Evolutionary conservation across 306 rosid species (phyloP).

Genomic region (Coriaria nepalensis): DNA sequence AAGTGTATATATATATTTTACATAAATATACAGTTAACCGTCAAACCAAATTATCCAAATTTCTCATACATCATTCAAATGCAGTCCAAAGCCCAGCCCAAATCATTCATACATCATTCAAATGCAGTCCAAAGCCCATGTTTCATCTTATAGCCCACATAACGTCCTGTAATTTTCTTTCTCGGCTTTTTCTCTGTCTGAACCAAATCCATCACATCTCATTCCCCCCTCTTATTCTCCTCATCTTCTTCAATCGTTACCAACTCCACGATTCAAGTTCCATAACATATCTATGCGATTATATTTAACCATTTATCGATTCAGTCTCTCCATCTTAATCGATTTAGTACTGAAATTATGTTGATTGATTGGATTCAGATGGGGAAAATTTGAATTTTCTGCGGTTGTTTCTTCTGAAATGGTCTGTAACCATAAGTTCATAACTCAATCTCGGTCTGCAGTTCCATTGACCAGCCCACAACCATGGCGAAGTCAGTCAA

Average conservation of each 20-base stretch:
- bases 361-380: slow-evolving; percentile 19
- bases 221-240: slow-evolving; percentile 7
- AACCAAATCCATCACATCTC: not conserved
- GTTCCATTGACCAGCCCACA: slow-evolving; percentile 61
- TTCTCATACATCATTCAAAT: too few species aligned
- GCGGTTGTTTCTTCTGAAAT: slow-evolving; percentile 50
- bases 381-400: slow-evolving; percentile 3
- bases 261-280: slow-evolving; percentile 10
- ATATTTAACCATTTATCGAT: not conserved
- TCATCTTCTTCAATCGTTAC: slow-evolving; percentile 18
- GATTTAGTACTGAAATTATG: slow-evolving; percentile 1
- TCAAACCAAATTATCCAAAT: too few species aligned
- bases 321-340: slow-evolving; percentile 18
- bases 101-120: slow-evolving; percentile 37
- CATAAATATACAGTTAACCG: too few species aligned
- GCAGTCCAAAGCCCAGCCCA: too few species aligned
- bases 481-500: slow-evolving; percentile 44
- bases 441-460: slow-evolving; percentile 88
- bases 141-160: slow-evolving; percentile 18
- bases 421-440: slow-evolving; percentile 94
- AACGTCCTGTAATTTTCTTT: not conserved
- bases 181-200: slow-evolving; percentile 5
- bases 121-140: slow-evolving; percentile 26
- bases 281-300: not conserved
- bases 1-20: too few species aligned